Base-by-base conservation (phyloP, 805 yeast species). In the Nakazawaea pomicola region DNA sequence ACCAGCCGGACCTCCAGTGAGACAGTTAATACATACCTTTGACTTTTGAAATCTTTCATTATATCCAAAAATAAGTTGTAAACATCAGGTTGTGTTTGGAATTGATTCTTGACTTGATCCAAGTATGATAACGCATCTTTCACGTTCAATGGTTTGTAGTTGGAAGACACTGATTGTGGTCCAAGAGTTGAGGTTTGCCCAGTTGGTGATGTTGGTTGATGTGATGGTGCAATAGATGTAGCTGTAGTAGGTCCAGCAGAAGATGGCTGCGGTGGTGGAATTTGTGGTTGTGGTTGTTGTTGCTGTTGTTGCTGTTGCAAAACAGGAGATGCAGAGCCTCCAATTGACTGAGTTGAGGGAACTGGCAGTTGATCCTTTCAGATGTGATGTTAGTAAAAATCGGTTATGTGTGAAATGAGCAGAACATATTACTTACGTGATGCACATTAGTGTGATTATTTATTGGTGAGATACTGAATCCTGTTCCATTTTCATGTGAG, bases 41-140 rank as follows among this genome's bases (percentile, higher is more conserved):
- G 97, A 40, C 95, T 83, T 68, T 95, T 95, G 68, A 93, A 95
- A 58, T 95, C 99, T 67, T 95, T 95, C 99, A 93, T 93, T 49
- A 93, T 91, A 58, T 93, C 99, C 56, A 93, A 72, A 56, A 95
- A 93, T 61, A 86, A 89, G 62, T 93, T 93, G 70, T 93, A 93
- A 32, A 93, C 95, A 54, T 90, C 97, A 0, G 98, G 95, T 64
- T 91, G 95, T 49, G 80, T 76, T 60, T 77, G 83, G 63, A 93
- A 93, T 60, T 90, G 97, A 36, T 83, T 75, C 62, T 93, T 93
- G 39, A 93, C 99, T 63, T 90, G 96, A 58, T 95, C 99, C 51
- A 93, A 74, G 57, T 95, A 93, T 8, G 96, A 80, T 49, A 93
- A 70, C 5, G 99, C 99, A 62, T 93, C 99, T 58, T 87, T 88